phyloP scores from a whole-genome alignment of 495 filamentous ascomycete genomes.

The Lepidopterella palustris region DNA sequence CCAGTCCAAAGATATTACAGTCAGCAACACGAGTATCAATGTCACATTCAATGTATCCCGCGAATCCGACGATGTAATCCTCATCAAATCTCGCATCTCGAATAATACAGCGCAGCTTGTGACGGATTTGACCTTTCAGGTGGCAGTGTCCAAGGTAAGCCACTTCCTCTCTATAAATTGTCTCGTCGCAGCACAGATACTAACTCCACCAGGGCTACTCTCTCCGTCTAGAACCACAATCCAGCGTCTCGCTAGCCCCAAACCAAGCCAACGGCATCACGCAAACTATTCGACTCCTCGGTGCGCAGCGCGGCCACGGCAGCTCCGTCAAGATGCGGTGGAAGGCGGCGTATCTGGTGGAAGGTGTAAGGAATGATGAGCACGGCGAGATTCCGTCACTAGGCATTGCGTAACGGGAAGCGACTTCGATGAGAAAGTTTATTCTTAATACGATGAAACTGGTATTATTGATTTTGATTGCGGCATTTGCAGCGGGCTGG shows the following conservation, averaged over 20 bases:
- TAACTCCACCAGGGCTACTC: slow-evolving; percentile 57
- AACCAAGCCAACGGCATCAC: slow-evolving; percentile 71
- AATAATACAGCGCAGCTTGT: slow-evolving; percentile 67
- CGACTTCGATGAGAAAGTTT: not conserved
- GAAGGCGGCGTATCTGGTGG: slow-evolving; percentile 74
- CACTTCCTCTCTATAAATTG: not conserved
- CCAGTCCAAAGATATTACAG: slow-evolving; percentile 53
- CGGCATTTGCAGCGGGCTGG: not conserved
- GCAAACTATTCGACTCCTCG: slow-evolving; percentile 73
- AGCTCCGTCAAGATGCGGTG: slow-evolving; percentile 78
- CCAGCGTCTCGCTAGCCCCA: slow-evolving; percentile 64
- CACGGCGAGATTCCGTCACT: slow-evolving; percentile 86
- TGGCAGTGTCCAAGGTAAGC: slow-evolving; percentile 85
- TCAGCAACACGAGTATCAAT: slow-evolving; percentile 50
- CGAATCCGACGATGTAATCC: slow-evolving; percentile 45
- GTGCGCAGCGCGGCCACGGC: slow-evolving; percentile 63
- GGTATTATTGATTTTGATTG: not conserved
- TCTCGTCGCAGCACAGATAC: not conserved
- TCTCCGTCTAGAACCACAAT: slow-evolving; percentile 76
- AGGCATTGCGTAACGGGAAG: slow-evolving; percentile 52
- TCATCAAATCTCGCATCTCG: slow-evolving; percentile 62
- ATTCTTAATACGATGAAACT: not conserved
- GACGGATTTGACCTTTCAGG: slow-evolving; percentile 77
- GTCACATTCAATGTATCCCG: slow-evolving; percentile 47
- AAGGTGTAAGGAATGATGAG: slow-evolving; percentile 58